Percentiles rank a stretch among this genome's conserved stretches.
phyloP scores from a whole-genome alignment of 208 protist genomes.

The Leishmania mexicana region DNA sequence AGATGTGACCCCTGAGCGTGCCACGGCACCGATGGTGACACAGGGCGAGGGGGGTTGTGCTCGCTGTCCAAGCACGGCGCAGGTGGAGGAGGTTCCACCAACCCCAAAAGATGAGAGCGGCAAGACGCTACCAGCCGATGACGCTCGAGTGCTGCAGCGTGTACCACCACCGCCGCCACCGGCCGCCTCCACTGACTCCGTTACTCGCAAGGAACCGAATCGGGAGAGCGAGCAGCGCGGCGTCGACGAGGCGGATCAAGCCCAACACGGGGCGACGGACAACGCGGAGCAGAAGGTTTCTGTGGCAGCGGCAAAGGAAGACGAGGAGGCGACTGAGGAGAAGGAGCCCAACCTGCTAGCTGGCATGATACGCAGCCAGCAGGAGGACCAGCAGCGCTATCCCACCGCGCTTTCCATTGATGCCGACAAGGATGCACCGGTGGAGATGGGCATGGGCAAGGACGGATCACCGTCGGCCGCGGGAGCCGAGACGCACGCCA shows the following conservation, averaged over 20 bases:
- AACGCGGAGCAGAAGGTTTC: not conserved
- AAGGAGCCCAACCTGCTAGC: constrained; percentile 9
- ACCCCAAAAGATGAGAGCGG: constrained; percentile 17
- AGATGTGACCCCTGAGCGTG: constrained; percentile 22
- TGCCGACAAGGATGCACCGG: constrained; percentile 14
- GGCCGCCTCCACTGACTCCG: not conserved
- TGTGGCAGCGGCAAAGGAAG: not conserved
- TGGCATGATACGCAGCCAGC: constrained; percentile 15
- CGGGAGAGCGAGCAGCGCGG: not conserved
- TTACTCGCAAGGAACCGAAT: not conserved
- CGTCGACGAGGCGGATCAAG: not conserved
- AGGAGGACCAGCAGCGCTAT: constrained; percentile 30
- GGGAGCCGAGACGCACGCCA: not conserved
- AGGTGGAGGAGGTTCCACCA: constrained; percentile 38
- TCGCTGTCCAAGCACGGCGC: constrained; percentile 25
- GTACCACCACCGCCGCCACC: constrained; percentile 25
- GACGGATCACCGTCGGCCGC: not conserved
- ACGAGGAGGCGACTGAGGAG: constrained; percentile 7
- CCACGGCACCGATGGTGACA: constrained; percentile 11
- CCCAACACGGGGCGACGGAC: not conserved
- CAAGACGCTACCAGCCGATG: constrained; percentile 25
- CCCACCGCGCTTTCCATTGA: constrained; percentile 24
- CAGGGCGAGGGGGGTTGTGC: constrained; percentile 11
- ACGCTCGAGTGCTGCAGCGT: constrained; percentile 32
- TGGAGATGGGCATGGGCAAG: constrained; percentile 27